phyloP scores from a whole-genome alignment of 2,329 filamentous ascomycete species.

The Myriosclerotinia curreyana region DNA sequence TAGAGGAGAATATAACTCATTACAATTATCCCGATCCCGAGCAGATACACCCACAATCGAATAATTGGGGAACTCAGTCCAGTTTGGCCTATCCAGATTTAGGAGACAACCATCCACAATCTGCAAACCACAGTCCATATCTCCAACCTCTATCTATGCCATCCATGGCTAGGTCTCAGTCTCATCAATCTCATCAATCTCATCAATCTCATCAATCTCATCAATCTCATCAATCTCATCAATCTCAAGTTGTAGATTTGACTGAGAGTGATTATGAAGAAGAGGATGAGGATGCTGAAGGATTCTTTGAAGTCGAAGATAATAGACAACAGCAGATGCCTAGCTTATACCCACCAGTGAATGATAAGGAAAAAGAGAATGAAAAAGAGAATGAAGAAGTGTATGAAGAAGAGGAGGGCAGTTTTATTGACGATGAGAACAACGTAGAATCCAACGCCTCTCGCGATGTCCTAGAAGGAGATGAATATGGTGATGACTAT shows the following conservation, averaged over 20 bases:
- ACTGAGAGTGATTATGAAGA: conserved; percentile 32
- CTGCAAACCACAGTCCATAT: conserved; percentile 7
- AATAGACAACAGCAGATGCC: conserved; percentile 31
- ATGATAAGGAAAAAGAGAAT: background rate
- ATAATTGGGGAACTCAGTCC: conserved; percentile 9
- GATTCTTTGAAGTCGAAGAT: conserved; percentile 24
- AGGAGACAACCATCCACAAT: conserved; percentile 13
- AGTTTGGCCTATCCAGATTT: conserved; percentile 30
- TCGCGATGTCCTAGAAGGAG: background rate
- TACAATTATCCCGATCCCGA: conserved; percentile 23
- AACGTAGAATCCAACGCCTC: background rate
- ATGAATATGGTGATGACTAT: conserved; percentile 20
- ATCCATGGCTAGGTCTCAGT: conserved; percentile 31
- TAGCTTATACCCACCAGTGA: background rate
- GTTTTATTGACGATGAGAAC: conserved; percentile 1
- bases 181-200: conserved; percentile 5
- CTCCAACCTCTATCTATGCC: conserved; percentile 23
- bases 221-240: background rate
- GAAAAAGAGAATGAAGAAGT: background rate
- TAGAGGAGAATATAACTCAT: background rate
- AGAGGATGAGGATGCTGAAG: conserved; percentile 25
- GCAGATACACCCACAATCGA: conserved; percentile 16
- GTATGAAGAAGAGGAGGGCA: background rate
- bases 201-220: conserved; percentile 20
- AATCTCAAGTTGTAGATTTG: conserved; percentile 32